Conservation (phyloP, 768 basidiomycete species). For the Xerocomellus chrysenteron region DNA sequence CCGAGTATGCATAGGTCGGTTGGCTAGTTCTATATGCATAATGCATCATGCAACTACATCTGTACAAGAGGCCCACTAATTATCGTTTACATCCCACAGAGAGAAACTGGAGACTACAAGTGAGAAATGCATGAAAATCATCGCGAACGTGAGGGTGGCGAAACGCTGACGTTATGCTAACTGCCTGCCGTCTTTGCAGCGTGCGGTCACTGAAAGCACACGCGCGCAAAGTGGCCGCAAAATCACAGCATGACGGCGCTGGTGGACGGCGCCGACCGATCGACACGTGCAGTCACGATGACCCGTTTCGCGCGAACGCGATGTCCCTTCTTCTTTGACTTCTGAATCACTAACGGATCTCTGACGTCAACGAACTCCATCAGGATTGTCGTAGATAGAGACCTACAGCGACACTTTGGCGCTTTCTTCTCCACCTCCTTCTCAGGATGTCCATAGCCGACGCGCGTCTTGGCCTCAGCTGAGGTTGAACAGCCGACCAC, state of each 20-base stretch:
- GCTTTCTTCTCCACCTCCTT: not conserved
- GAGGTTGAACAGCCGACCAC: not conserved
- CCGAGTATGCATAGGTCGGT: no score
- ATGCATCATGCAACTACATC: no score
- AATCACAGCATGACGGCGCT: conserved; percentile 10
- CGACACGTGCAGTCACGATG: not conserved
- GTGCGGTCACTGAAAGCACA: not conserved
- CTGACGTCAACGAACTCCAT: not conserved
- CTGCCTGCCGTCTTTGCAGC: not conserved
- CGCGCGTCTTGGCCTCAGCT: not conserved
- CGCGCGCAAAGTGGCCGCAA: no score
- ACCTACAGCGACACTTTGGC: conserved; percentile 9
- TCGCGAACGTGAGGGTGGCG: not conserved
- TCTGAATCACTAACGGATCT: not conserved
- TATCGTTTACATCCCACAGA: no score
- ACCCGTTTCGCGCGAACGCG: not conserved
- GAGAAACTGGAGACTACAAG: no score
- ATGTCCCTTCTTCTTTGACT: not conserved
- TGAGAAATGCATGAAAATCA: no score
- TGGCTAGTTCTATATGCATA: no score
- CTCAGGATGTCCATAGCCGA: not conserved
- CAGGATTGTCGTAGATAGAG: not conserved
- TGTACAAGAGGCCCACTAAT: no score
- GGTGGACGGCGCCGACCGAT: conserved; percentile 13
- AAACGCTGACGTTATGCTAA: not conserved